These are phyloP conservation scores for Picea sitchensis DNA, from an alignment of 75 land plant species.

Conservation along the genomic window DNA sequence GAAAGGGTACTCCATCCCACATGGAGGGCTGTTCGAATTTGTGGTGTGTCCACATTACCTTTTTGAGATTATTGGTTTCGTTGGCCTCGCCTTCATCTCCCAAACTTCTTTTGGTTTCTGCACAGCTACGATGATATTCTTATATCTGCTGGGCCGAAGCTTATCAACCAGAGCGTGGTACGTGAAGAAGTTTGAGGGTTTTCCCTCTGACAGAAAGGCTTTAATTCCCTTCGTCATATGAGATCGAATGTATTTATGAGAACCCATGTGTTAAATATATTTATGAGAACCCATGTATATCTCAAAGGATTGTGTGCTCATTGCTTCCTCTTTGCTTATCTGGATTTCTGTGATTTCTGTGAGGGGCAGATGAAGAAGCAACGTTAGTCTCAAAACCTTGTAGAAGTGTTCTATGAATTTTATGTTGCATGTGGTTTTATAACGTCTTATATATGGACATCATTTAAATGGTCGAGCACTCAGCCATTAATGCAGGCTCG, in stretches of 20 bases:
- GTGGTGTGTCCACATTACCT: constrained; percentile 73
- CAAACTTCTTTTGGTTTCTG: constrained; percentile 33
- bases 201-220: constrained; percentile 49
- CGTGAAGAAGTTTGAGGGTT: constrained; percentile 50
- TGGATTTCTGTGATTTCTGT: no score
- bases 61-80: constrained; percentile 47
- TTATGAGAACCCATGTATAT: no score
- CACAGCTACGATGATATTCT: constrained; percentile 14
- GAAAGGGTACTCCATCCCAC: constrained; percentile 59
- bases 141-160: constrained; percentile 49
- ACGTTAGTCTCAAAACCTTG: no score
- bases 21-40: constrained; percentile 54
- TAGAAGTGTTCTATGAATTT: no score
- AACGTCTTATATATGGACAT: no score
- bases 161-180: constrained; percentile 62
- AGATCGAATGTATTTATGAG: neutral
- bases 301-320: no score
- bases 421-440: no score
- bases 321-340: no score
- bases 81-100: constrained; percentile 50
- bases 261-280: no score
- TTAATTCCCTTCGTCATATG: constrained; percentile 49
- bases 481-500: no score
- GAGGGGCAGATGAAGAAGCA: no score
- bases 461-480: no score